Evolutionary conservation across 495 filamentous ascomycete species (phyloP).

Genomic region (Neurospora sp.): DNA sequence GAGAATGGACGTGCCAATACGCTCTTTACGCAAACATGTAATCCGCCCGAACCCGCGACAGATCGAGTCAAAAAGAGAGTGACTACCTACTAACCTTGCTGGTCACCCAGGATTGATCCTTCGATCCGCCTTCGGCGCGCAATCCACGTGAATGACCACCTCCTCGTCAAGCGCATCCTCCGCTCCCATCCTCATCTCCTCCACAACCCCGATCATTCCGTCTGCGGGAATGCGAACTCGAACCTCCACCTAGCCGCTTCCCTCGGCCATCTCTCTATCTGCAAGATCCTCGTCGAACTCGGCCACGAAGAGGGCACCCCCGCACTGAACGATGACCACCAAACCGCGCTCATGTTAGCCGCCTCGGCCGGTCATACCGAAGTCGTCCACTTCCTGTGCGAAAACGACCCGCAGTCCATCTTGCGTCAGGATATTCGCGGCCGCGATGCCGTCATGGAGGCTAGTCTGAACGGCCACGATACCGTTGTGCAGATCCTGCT

Average conservation of each 20-base stretch:
- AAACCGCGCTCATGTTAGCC: slow-evolving; percentile 62
- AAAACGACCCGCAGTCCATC: slow-evolving; percentile 32
- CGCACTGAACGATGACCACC: slow-evolving; percentile 57
- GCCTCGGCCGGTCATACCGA: slow-evolving; percentile 47
- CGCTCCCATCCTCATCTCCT: slow-evolving; percentile 55
- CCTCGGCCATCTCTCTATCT: slow-evolving; percentile 56
- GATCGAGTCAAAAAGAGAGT: not conserved
- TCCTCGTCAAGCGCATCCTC: slow-evolving; percentile 64
- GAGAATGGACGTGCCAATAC: not conserved
- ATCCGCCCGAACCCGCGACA: not conserved
- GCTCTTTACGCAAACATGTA: not conserved
- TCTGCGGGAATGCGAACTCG: slow-evolving; percentile 52
- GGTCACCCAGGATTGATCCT: slow-evolving; percentile 51
- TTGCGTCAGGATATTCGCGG: slow-evolving; percentile 46
- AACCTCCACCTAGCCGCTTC: slow-evolving; percentile 66
- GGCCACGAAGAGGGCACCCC: slow-evolving; percentile 50
- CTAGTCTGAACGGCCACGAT: slow-evolving; percentile 45
- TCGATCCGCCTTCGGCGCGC: slow-evolving; percentile 59
- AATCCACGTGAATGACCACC: slow-evolving; percentile 59
- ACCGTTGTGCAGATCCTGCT: slow-evolving; percentile 51
- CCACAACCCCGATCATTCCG: slow-evolving; percentile 58
- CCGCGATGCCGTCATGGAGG: slow-evolving; percentile 48
- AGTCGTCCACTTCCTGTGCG: slow-evolving; percentile 49
- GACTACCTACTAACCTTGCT: not conserved
- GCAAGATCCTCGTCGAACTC: slow-evolving; percentile 40